These are phyloP conservation scores for Debaryomycetaceae sp. DNA, from an alignment of 1,139 yeast genomes.

Conservation along the genomic window DNA sequence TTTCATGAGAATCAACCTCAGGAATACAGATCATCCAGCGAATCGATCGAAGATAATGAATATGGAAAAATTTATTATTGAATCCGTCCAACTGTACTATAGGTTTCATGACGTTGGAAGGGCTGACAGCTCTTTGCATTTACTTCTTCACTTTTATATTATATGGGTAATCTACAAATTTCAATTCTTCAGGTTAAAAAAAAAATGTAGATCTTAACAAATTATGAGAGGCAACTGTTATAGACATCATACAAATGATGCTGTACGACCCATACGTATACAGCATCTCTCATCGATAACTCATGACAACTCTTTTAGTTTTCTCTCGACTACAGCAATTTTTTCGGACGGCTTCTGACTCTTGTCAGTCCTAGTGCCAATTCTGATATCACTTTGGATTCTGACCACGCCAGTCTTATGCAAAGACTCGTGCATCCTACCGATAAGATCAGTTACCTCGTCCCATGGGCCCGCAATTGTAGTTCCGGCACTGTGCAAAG, in stretches of 20 bases:
- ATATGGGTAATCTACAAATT: too few species aligned
- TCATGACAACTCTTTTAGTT: conserved; percentile 26
- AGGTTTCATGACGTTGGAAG: neutral
- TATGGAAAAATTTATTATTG: neutral
- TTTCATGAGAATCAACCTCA: neutral
- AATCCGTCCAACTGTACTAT: neutral
- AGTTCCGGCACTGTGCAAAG: conserved; percentile 86
- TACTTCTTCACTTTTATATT: too few species aligned
- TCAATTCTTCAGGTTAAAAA: too few species aligned
- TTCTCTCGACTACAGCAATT: conserved; percentile 54
- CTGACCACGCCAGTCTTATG: conserved; percentile 70
- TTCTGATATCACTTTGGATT: conserved; percentile 80
- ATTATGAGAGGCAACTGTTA: too few species aligned
- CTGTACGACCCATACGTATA: too few species aligned
- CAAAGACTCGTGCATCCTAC: conserved; percentile 69
- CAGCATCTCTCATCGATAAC: too few species aligned
- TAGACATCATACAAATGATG: too few species aligned
- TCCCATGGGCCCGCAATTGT: conserved; percentile 93
- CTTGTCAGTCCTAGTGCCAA: conserved; percentile 78
- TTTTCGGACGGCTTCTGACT: conserved; percentile 65
- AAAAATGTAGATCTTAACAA: too few species aligned
- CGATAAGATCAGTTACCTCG: conserved; percentile 75
- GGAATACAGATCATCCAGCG: conserved; percentile 1
- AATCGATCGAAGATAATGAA: neutral
- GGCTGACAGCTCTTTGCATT: too few species aligned